phyloP scores from a whole-genome alignment of 257 asterid genomes.

The Nicotiana paniculata region DNA sequence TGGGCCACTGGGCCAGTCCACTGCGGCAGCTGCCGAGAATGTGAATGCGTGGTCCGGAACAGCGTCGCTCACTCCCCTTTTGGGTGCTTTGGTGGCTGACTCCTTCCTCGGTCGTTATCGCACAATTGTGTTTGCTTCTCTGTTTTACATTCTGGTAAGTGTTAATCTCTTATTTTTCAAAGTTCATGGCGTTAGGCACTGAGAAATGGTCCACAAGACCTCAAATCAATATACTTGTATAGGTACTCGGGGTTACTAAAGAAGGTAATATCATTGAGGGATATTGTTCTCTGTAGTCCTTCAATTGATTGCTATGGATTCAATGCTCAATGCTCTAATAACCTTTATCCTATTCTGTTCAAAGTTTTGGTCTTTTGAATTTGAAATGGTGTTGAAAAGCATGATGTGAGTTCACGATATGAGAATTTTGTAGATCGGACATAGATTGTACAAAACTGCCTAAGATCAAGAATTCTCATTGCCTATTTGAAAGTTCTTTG shows the following conservation, averaged over 20 bases:
- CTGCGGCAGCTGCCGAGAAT: slow-evolving; percentile 22
- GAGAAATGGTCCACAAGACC: not conserved
- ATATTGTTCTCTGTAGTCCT: not conserved
- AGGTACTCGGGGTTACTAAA: not conserved
- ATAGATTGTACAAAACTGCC: not conserved
- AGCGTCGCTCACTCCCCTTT: slow-evolving; percentile 16
- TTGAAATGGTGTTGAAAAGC: not conserved
- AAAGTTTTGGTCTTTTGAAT: not conserved
- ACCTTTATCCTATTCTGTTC: not conserved
- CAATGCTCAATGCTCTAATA: not conserved
- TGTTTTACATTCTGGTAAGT: slow-evolving; percentile 20
- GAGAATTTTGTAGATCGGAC: not conserved
- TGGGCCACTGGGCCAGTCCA: slow-evolving; percentile 21
- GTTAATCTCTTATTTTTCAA: not conserved
- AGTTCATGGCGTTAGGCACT: not conserved
- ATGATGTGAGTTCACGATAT: not conserved
- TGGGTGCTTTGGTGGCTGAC: slow-evolving; percentile 25
- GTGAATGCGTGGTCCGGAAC: slow-evolving; percentile 25
- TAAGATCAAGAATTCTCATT: not conserved
- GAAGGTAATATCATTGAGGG: not conserved
- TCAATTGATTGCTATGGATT: not conserved
- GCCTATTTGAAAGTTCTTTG: not conserved
- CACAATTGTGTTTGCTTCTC: slow-evolving; percentile 15
- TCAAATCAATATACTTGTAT: not conserved
- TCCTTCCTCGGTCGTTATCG: slow-evolving; percentile 22